Conservation (phyloP, 2,329 filamentous ascomycete species). For the Pochonia chlamydosporia region DNA sequence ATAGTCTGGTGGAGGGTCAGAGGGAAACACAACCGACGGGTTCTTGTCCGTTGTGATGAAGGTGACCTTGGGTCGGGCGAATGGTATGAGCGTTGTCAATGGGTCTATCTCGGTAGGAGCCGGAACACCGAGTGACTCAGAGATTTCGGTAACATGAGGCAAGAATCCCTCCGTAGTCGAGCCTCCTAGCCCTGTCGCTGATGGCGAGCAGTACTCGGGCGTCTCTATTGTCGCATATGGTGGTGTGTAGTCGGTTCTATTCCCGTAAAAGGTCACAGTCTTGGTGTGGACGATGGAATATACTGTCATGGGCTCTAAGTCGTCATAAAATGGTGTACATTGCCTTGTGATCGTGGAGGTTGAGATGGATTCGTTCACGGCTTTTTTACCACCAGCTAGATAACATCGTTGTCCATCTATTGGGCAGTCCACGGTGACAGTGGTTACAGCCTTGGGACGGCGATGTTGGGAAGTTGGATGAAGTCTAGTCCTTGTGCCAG, state of each 20-base stretch:
- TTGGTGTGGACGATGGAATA: conserved; percentile 43
- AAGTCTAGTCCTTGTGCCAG: neutral
- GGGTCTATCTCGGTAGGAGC: neutral
- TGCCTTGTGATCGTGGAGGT: conserved; percentile 14
- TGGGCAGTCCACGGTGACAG: conserved; percentile 6
- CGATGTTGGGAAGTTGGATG: neutral
- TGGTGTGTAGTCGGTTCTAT: conserved; percentile 40
- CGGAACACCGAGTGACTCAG: neutral
- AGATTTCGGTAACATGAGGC: conserved; percentile 2
- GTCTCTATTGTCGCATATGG: conserved; percentile 36
- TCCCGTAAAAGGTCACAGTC: conserved; percentile 43
- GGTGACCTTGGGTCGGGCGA: conserved; percentile 21
- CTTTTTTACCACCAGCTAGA: neutral
- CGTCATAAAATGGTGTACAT: conserved; percentile 25
- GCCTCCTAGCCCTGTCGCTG: no score
- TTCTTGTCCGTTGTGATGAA: conserved; percentile 51
- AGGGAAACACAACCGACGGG: conserved; percentile 40
- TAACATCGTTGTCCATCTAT: neutral
- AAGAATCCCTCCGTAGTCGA: conserved; percentile 3
- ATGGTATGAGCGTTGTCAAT: neutral
- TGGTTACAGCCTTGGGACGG: neutral
- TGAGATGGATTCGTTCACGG: neutral
- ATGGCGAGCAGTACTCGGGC: conserved; percentile 29
- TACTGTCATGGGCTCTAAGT: conserved; percentile 26
- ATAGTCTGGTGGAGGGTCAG: conserved; percentile 33